Evolutionary conservation across 106 monocot species (phyloP), one percentile per base, ranked within the genome.

Genomic region (Apostasia shenzhenica): DNA sequence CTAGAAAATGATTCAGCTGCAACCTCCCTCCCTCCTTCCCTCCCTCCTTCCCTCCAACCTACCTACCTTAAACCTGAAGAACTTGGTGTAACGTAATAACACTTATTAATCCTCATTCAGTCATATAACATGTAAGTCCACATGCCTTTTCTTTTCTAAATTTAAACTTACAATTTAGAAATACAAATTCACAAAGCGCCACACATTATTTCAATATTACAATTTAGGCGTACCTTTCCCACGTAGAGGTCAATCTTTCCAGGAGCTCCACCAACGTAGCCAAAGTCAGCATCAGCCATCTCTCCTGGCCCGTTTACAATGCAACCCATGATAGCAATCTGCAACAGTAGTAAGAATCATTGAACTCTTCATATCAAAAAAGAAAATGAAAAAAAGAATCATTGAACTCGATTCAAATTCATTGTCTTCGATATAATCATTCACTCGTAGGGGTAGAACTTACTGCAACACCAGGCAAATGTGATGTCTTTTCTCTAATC

Each of bases 311-410:
- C 99, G 68, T 99, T 99, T 58, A 99, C 99, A 67, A 99, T 99
- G 66, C 99, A 99, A 68, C 99, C 99, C 99, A 99, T 99, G 65
- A 99, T 99, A 45, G 99, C 99, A 74, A 99, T 99, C 99, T 99
- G 80, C 55, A 50, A 81, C 2, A 68, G 11, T 47, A 42, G 47
- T 59, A 58, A 4, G 11, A 26, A 56, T 12, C 14, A 51, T 72
- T 8, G 41, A 3, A 45, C 37, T 67, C 46, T 48, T 14, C 37
- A 26, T 26, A 26, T 26, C 26, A 26, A 26, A 26, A 26, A 26
- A 26, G 26, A 26, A 26, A 26, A 26, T 26, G 26, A 26, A 59
- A 38, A n/a, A 51, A 56, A 4, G 38, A 45, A 45, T 3, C 2
- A 8, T 74, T 57, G 58, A 7, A 8, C 1, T 26, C 26, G 26